Conservation (phyloP, 2,329 filamentous ascomycete species). For the Cladosporium sp. region DNA sequence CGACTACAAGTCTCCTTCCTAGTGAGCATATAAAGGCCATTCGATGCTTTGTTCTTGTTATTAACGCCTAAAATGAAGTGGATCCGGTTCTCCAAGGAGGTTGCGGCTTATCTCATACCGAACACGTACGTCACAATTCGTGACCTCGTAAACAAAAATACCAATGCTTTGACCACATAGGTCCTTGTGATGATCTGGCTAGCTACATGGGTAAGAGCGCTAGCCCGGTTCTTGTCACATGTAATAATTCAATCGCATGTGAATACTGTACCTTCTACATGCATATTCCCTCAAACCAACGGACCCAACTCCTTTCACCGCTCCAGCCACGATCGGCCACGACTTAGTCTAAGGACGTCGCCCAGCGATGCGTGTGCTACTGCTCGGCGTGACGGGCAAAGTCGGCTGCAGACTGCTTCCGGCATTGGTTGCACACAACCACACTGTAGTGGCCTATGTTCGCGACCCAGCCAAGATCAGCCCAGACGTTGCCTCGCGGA, state of each 20-base stretch:
- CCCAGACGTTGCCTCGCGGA: conserved; percentile 32
- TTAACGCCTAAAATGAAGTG: not conserved
- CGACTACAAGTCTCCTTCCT: not conserved
- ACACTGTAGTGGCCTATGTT: conserved; percentile 43
- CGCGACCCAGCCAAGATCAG: conserved; percentile 35
- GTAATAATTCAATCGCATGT: not conserved
- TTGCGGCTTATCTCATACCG: not conserved
- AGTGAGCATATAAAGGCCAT: not conserved
- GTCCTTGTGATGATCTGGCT: conserved; percentile 18
- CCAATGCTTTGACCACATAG: conserved; percentile 32
- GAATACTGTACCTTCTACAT: not conserved
- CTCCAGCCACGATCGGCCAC: not conserved
- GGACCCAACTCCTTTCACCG: not conserved
- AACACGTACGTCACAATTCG: not conserved
- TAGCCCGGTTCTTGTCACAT: not conserved
- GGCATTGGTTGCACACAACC: conserved; percentile 36
- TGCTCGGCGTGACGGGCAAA: conserved; percentile 24
- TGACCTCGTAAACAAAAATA: not conserved
- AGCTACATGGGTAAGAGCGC: not conserved
- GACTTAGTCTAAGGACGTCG: conserved; percentile 31
- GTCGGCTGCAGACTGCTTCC: conserved; percentile 23
- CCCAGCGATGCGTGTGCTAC: conserved; percentile 34
- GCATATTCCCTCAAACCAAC: not conserved
- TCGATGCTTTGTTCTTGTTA: not conserved
- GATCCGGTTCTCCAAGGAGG: not conserved